A percentile compares a stretch with the other conserved stretches of the same genome.
Evolutionary conservation across 2,329 filamentous ascomycete genomes (phyloP).

Genomic region (Colletotrichum noveboracense): DNA sequence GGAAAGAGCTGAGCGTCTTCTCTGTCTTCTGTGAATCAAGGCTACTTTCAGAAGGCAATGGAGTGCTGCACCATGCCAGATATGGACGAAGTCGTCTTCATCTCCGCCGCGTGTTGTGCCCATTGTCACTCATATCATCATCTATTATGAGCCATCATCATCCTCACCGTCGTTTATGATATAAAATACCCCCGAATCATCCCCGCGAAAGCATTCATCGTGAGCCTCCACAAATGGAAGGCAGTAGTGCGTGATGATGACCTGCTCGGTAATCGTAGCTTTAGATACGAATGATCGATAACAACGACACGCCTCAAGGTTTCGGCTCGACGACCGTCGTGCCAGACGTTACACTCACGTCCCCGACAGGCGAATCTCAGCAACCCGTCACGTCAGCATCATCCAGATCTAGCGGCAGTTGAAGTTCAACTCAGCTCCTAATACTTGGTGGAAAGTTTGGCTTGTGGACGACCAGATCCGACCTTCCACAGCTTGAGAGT

Average conservation of each 20-base stretch:
- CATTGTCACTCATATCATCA: background rate
- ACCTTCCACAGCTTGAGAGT: no score
- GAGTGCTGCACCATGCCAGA: background rate
- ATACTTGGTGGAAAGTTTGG: background rate
- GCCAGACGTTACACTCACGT: background rate
- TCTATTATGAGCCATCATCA: background rate
- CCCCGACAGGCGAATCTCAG: background rate
- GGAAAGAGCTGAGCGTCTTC: background rate
- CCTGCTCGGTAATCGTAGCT: background rate
- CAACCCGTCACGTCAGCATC: background rate
- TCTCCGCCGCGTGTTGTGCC: background rate
- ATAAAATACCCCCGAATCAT: background rate
- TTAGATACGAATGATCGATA: background rate
- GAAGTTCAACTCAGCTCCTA: background rate
- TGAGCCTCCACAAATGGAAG: background rate
- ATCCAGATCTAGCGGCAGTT: background rate
- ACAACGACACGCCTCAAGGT: background rate
- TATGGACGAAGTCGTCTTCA: background rate
- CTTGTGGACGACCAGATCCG: background rate
- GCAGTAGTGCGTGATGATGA: background rate
- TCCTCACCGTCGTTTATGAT: rapidly evolving
- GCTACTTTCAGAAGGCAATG: background rate
- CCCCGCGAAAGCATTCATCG: background rate
- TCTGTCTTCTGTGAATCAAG: background rate
- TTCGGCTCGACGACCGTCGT: background rate